Base-by-base conservation (phyloP, 306 rosid genomes). In the Rosa multiflora region DNA sequence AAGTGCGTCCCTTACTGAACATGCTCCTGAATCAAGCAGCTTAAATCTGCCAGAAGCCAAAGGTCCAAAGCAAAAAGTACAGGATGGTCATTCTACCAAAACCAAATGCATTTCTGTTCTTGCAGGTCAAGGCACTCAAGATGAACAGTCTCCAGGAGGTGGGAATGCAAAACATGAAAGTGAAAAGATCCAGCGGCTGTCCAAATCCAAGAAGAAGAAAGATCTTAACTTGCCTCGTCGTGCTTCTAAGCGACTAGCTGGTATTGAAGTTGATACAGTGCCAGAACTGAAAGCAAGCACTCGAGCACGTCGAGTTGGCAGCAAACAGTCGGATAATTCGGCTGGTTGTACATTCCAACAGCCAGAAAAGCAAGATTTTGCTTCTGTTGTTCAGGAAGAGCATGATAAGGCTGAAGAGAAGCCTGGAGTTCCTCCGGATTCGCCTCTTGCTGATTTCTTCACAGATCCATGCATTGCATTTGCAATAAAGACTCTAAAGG, bases 391-490 rank as follows among this genome's bases (percentile, higher is more conserved):
- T 40, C 12, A 17, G 72, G 79, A 74, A 77, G 74, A 68, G 42
- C 81, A 46, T 83, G 79, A 80, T 35, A 79, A 81, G 56, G 76
- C 72, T 4, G 85, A 81, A 17, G 73, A 43, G 18, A 85, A 81
- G 63, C 80, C 81, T 73, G 91, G 79, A 80, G 72, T 80, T 76
- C 18, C 68, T 46, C 67, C 35, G 10, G 91, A 87, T 63, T 75
- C 83, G 43, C 94, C 93, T 35, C 79, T 90, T 20, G 79, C 76
- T 47, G 94, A 93, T 78, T 76, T 95, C 8, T 80, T 93, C 82
- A 77, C 88, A 10, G 99, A 95, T 68, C 99, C 99, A 18, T 95
- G 97, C 80, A 93, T 95, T 48, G 98, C 97, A 49, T 95, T 95
- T 85, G 98, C 99, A 15, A 79, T 93, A 79, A 90, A 93, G 81